Evolutionary conservation across 805 yeast species (phyloP).

Genomic region (Kodamaea kaohsiungensis): DNA sequence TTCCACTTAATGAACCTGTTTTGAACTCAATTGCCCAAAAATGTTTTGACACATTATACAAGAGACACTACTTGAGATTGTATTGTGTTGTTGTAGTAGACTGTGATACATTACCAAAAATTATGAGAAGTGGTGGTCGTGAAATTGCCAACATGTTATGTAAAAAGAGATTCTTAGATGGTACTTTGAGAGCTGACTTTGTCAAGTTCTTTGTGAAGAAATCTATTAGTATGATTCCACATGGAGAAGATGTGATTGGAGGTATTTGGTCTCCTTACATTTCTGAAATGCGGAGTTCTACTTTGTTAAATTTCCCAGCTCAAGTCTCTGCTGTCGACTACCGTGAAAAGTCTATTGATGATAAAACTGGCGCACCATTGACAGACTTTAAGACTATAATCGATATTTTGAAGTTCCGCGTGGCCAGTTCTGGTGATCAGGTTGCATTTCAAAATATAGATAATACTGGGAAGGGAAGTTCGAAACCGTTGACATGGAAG

Average conservation of each 20-base stretch:
- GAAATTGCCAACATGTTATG: slow-evolving; percentile 92
- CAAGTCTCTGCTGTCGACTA: slow-evolving; percentile 84
- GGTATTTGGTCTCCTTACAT: slow-evolving; percentile 84
- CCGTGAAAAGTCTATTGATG: slow-evolving; percentile 75
- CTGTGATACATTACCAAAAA: slow-evolving; percentile 79
- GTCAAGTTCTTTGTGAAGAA: slow-evolving; percentile 74
- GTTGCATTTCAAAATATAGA: slow-evolving; percentile 62
- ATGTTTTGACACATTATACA: slow-evolving; percentile 44
- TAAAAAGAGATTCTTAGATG: slow-evolving; percentile 73
- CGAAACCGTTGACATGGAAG: slow-evolving; percentile 63
- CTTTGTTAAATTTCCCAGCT: slow-evolving; percentile 62
- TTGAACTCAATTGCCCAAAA: slow-evolving; percentile 44
- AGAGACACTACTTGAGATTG: slow-evolving; percentile 68
- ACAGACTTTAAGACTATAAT: slow-evolving; percentile 70
- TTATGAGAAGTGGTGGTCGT: slow-evolving; percentile 78
- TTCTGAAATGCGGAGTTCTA: slow-evolving; percentile 61
- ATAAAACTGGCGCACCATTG: slow-evolving; percentile 70
- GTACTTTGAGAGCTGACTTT: slow-evolving; percentile 74
- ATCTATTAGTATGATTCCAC: slow-evolving; percentile 64
- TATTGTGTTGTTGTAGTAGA: slow-evolving; percentile 82
- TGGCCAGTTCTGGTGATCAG: slow-evolving; percentile 72
- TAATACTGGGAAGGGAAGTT: slow-evolving; percentile 32
- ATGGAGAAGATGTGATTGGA: slow-evolving; percentile 74
- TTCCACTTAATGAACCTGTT: slow-evolving; percentile 44
- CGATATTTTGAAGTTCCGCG: slow-evolving; percentile 79